Evolutionary conservation across 306 rosid species (phyloP).

Genomic region (Pyrus betulifolia): DNA sequence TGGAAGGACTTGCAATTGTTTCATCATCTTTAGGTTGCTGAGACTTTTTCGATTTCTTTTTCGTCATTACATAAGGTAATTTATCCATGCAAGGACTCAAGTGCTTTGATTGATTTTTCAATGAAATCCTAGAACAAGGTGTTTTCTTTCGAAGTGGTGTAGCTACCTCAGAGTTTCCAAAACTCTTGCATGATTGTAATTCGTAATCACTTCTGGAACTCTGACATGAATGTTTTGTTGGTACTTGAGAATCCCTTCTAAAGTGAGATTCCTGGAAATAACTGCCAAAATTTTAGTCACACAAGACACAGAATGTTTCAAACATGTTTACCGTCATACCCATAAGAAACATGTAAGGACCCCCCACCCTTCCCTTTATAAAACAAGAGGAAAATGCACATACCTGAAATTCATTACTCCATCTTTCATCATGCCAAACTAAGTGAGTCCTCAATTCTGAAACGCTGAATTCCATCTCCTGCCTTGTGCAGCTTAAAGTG

Average conservation of each 20-base stretch:
- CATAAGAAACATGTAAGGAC: neutral
- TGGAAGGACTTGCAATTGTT: neutral
- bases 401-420: neutral
- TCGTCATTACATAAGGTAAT: neutral
- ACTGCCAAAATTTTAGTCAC: neutral
- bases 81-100: neutral
- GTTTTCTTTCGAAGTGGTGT: neutral
- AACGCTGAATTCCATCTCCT: neutral
- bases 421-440: neutral
- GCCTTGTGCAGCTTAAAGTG: neutral
- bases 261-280: neutral
- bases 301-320: no score
- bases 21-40: neutral
- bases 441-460: slow-evolving; percentile 8
- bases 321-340: neutral
- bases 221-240: neutral
- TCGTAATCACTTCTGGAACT: neutral
- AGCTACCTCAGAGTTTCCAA: neutral
- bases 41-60: neutral
- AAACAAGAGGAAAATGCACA: neutral
- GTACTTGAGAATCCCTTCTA: neutral
- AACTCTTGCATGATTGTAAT: neutral
- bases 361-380: neutral
- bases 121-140: neutral
- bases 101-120: neutral